These are phyloP conservation scores for Begonia peltatifolia DNA, from an alignment of 306 rosid species.

Conservation along the genomic window DNA sequence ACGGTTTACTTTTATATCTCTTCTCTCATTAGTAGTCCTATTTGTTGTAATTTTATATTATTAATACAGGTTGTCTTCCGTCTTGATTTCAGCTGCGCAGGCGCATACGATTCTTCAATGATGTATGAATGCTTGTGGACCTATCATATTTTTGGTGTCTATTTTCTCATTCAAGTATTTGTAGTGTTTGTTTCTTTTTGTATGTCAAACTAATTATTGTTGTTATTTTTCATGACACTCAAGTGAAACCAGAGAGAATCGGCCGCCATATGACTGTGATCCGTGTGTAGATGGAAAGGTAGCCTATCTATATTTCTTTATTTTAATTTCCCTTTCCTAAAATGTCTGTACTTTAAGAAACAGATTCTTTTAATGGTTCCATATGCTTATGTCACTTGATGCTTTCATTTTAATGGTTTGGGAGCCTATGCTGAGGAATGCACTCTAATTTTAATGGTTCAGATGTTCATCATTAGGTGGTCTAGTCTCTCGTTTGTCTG, in stretches of 20 bases:
- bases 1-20: neutral
- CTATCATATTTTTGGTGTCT: no score
- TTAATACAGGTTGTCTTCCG: constrained; percentile 35
- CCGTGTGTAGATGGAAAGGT: constrained; percentile 12
- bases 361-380: no score
- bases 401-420: no score
- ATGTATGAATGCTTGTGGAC: constrained; percentile 16
- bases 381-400: no score
- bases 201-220: neutral
- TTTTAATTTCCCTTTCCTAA: no score
- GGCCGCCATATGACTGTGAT: constrained; percentile 1
- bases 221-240: neutral
- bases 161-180: no score
- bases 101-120: constrained; percentile 23
- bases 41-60: neutral
- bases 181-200: no score
- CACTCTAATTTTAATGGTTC: no score
- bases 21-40: neutral
- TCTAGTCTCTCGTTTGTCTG: no score
- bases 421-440: no score
- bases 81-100: constrained; percentile 12
- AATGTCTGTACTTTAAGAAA: no score
- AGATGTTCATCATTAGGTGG: no score
- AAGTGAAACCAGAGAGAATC: neutral
- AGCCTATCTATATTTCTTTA: neutral